Conservation (phyloP, 306 rosid species). For the Myrica gale region DNA sequence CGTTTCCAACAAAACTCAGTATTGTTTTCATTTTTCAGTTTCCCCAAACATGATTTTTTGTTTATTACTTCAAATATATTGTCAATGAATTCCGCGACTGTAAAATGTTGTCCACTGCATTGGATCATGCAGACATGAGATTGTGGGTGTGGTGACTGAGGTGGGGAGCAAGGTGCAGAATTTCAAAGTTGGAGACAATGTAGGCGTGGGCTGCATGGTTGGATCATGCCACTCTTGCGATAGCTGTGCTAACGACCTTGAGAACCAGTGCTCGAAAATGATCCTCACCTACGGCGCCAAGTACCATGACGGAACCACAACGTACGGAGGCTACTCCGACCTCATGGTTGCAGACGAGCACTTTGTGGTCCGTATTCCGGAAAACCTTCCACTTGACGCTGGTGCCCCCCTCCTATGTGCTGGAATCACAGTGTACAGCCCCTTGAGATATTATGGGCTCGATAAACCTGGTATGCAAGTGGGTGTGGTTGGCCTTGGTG, state of each 20-base stretch:
- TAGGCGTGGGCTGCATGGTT: constrained; percentile 29
- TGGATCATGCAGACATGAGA: constrained; percentile 28
- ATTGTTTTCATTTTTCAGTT: too few relatives aligned
- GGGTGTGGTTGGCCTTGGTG: constrained; percentile 54
- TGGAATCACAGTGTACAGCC: constrained; percentile 46
- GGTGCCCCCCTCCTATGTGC: constrained; percentile 47
- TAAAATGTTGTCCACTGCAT: too few relatives aligned
- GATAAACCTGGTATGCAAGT: constrained; percentile 31
- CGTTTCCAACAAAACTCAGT: not conserved
- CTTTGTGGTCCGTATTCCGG: constrained; percentile 33
- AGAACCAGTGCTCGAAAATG: constrained; percentile 18
- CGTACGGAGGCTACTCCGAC: constrained; percentile 40
- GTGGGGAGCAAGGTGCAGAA: constrained; percentile 32
- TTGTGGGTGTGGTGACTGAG: constrained; percentile 33
- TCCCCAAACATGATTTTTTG: too few relatives aligned
- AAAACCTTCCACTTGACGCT: constrained; percentile 31
- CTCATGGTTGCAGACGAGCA: constrained; percentile 34
- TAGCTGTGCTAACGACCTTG: constrained; percentile 19
- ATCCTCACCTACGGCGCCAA: constrained; percentile 16
- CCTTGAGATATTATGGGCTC: constrained; percentile 33
- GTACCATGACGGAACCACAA: constrained; percentile 26
- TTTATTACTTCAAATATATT: too few relatives aligned
- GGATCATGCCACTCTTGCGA: constrained; percentile 26
- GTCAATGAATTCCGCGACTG: too few relatives aligned
- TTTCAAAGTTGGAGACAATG: constrained; percentile 35